Evolutionary conservation across 768 basidiomycete species (phyloP), one percentile per base, ranked within the genome.

Genomic region (Leucogyrophana mollusca): DNA sequence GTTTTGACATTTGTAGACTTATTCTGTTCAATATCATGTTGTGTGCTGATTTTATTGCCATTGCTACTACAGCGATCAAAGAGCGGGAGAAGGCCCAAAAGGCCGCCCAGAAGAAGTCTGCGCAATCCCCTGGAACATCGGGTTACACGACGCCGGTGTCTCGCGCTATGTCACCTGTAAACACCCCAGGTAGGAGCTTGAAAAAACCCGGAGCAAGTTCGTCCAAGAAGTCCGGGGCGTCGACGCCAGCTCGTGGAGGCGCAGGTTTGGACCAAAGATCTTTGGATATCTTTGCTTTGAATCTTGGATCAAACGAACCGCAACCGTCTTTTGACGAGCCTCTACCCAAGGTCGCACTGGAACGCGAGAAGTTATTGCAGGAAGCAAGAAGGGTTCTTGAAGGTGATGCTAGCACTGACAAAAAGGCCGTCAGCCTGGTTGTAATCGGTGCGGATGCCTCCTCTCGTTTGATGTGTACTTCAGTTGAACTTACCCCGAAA

Each of bases 331-430:
- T 59, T 14, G 74, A 74, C 30, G 74, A 78, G 53, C 78, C 79
- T 37, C 65, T 74, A 8, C 88, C 87, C 11, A 85, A 78, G 56
- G 68, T 88, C 47, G 77, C 71, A 17, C 72, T 90, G 53, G 84
- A 88, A 11, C 74, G 78, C 49, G 93, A 90, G 62, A 94, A 88
- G 61, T 65, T 98, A 35, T 59, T 98, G 4, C 87, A 90, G 55
- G 90, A 95, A 65, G 92, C 85, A 1, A 79, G 65, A 51, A 73
- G 70, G 43, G 69, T 68, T 3, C 60, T 86, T 23, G 74, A 77
- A 20, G 66, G 61, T 3, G 66, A 77, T 47, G 72, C 68, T 17
- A 70, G 73, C 49, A 73, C 73, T 32, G 72, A 68, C 37, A 92
- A 83, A 66, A 86, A 82, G 56, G 78, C 75, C 10, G 70, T 97